These are phyloP conservation scores for Elsinoe fawcettii DNA, from an alignment of 2,329 filamentous ascomycete species.

Conservation along the genomic window DNA sequence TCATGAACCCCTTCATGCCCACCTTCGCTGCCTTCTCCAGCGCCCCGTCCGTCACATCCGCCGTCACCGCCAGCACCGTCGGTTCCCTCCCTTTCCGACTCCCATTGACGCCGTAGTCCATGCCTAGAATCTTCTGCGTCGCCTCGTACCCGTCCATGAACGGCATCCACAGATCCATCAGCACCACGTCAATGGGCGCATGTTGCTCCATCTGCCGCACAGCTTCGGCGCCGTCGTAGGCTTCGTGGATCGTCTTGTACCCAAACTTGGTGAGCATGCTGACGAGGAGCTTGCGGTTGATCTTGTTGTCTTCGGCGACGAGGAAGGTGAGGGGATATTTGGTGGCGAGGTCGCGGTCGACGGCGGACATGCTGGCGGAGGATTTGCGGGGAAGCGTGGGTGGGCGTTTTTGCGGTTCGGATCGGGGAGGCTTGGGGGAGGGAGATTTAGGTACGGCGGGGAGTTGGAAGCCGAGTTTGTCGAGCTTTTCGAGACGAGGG, in stretches of 20 bases:
- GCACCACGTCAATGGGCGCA: conserved; percentile 49
- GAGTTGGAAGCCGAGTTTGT: conserved; percentile 12
- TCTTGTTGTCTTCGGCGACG: conserved; percentile 65
- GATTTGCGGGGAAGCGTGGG: conserved; percentile 21
- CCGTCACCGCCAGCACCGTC: conserved; percentile 55
- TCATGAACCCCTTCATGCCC: conserved; percentile 62
- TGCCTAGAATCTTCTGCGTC: conserved; percentile 52
- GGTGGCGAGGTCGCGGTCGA: conserved; percentile 51
- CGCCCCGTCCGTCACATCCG: conserved; percentile 58
- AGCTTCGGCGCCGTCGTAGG: conserved; percentile 61
- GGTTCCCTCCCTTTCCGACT: conserved; percentile 23
- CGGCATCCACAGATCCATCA: conserved; percentile 75
- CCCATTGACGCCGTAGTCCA: conserved; percentile 28
- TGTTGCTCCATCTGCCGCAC: conserved; percentile 48
- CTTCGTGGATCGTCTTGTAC: conserved; percentile 55
- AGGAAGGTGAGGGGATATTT: conserved; percentile 59
- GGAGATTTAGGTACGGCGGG: conserved; percentile 12
- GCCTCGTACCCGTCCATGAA: conserved; percentile 66
- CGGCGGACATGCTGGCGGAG: conserved; percentile 23
- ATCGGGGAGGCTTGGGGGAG: not conserved
- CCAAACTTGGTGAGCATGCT: conserved; percentile 61
- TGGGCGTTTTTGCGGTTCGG: conserved; percentile 14
- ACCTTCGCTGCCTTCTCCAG: conserved; percentile 52
- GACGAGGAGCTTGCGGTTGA: conserved; percentile 60
- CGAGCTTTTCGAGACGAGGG: conserved; percentile 14